A percentile compares a stretch with the other conserved stretches of the same genome.
Conservation (phyloP, 192 early-diverging fungal species). For the Linnemannia hyalina region DNA sequence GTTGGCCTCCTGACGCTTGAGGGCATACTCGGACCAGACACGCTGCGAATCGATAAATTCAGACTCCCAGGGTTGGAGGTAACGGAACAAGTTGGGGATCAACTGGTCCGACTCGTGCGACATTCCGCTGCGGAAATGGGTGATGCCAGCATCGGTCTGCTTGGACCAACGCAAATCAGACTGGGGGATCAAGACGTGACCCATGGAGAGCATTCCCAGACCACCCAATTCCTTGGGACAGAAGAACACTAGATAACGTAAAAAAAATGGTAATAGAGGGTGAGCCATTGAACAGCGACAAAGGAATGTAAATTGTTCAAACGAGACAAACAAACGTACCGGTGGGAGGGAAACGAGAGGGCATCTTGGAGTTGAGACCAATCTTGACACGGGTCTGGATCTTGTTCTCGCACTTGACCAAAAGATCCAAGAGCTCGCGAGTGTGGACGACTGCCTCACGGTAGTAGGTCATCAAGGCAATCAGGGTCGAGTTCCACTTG, state of each 20-base stretch:
- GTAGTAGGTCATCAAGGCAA: slow-evolving; percentile 98
- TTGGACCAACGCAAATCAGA: slow-evolving; percentile 97
- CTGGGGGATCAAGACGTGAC: slow-evolving; percentile 97
- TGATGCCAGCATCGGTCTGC: slow-evolving; percentile 96
- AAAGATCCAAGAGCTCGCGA: slow-evolving; percentile 94
- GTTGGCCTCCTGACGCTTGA: slow-evolving; percentile 97
- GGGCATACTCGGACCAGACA: slow-evolving; percentile 98
- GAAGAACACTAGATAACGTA: slow-evolving; percentile 57
- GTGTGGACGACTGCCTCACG: slow-evolving; percentile 99
- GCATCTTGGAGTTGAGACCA: slow-evolving; percentile 99
- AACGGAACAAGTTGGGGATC: slow-evolving; percentile 97
- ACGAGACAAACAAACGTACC: slow-evolving; percentile 72
- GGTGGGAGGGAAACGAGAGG: slow-evolving; percentile 95
- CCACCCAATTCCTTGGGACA: slow-evolving; percentile 96
- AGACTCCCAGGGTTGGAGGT: slow-evolving; percentile 98
- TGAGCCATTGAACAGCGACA: background rate
- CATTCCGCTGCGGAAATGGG: slow-evolving; percentile 99
- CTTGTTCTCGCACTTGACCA: slow-evolving; percentile 99
- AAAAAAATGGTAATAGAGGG: background rate
- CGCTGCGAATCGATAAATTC: slow-evolving; percentile 99
- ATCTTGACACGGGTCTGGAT: slow-evolving; percentile 99
- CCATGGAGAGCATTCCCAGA: slow-evolving; percentile 99
- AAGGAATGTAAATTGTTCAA: slow-evolving; percentile 15
- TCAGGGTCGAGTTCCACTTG: slow-evolving; percentile 93
- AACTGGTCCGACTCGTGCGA: slow-evolving; percentile 96